A percentile compares a stretch with the other conserved stretches of the same genome.
Conservation (phyloP, 768 basidiomycete species). For the Mycena venus region DNA sequence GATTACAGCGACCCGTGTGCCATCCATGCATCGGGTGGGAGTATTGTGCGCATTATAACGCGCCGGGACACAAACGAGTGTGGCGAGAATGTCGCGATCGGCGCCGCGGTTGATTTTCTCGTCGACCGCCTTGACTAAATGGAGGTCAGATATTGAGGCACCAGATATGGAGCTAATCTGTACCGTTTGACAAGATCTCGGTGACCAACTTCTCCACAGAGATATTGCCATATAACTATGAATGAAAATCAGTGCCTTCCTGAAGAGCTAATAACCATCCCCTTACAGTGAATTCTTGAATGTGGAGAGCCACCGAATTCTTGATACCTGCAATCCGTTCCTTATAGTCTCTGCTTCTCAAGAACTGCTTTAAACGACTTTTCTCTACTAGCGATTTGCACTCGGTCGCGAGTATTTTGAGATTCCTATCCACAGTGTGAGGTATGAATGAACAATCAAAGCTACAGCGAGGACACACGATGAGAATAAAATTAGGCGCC, state of each 20-base stretch:
- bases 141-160: too few relatives aligned
- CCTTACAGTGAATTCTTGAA: background rate
- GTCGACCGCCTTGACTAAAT: too few relatives aligned
- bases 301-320: background rate
- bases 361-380: background rate
- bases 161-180: too few relatives aligned
- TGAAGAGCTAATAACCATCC: too few relatives aligned
- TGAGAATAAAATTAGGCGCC: background rate
- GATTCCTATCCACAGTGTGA: background rate
- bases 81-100: background rate
- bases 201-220: background rate
- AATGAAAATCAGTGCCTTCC: too few relatives aligned
- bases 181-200: background rate
- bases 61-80: background rate
- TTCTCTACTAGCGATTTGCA: background rate
- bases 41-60: conserved; percentile 13
- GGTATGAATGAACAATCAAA: background rate
- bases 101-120: too few relatives aligned
- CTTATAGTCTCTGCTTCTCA: background rate
- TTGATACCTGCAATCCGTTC: background rate
- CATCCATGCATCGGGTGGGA: background rate
- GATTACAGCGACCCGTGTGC: conserved; percentile 9
- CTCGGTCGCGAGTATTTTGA: background rate
- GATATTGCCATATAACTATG: background rate
- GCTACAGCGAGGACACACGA: background rate